Evolutionary conservation across 1,284 basidiomycete genomes (phyloP).

Genomic region (Phellinidium pouzarii): DNA sequence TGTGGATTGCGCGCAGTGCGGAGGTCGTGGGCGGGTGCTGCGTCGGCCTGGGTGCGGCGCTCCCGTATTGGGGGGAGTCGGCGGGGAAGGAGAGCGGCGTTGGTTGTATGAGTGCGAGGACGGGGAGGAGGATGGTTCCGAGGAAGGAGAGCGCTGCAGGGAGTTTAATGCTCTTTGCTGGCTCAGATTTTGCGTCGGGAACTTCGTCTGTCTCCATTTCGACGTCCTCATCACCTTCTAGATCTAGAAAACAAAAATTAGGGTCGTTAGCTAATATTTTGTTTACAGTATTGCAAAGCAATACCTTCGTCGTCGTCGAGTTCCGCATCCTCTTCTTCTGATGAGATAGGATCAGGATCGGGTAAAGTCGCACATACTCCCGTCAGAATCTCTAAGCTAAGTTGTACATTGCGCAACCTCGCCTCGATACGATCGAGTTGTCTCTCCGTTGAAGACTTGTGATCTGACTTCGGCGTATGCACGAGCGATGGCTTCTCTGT

Average conservation of each 20-base stretch:
- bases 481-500: constrained; percentile 53
- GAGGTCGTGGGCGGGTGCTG: constrained; percentile 82
- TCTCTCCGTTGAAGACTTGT: constrained; percentile 60
- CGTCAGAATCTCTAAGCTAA: constrained; percentile 81
- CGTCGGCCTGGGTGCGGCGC: constrained; percentile 36
- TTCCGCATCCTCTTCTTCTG: constrained; percentile 26
- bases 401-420: constrained; percentile 64
- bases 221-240: constrained; percentile 22
- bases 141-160: constrained; percentile 30
- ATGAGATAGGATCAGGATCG: constrained; percentile 46
- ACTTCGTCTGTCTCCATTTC: constrained; percentile 31
- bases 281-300: no score
- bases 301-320: constrained; percentile 18
- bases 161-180: constrained; percentile 10
- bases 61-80: constrained; percentile 23
- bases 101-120: constrained; percentile 64
- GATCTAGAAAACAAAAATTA: not conserved
- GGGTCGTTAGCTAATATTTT: no score
- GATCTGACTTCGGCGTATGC: constrained; percentile 60
- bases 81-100: constrained; percentile 73
- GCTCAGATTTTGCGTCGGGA: constrained; percentile 23
- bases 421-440: constrained; percentile 73
- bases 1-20: constrained; percentile 72
- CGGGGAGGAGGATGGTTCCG: constrained; percentile 49
- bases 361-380: constrained; percentile 83